phyloP scores from a whole-genome alignment of 2,329 filamentous ascomycete genomes.

The Diaporthe nobilis region DNA sequence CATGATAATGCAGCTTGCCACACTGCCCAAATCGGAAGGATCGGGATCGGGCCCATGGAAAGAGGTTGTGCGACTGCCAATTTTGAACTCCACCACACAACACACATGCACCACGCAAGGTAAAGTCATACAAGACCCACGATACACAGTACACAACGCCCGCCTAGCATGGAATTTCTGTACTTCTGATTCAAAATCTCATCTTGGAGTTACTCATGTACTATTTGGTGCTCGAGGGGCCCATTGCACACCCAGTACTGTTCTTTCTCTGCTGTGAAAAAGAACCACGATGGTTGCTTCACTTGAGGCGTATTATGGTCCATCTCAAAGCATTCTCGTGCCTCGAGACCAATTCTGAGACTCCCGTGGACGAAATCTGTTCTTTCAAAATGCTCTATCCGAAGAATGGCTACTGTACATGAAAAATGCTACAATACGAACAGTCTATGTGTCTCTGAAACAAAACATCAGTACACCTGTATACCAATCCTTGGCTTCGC shows the following conservation, averaged over 20 bases:
- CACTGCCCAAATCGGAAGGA: constrained; percentile 12
- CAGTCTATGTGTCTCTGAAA: neutral
- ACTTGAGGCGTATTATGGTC: too few species aligned
- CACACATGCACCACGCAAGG: neutral
- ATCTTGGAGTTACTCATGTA: neutral
- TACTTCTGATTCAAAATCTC: too few species aligned
- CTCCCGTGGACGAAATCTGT: neutral
- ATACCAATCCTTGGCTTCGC: neutral
- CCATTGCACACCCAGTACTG: too few species aligned
- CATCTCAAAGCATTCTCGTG: neutral
- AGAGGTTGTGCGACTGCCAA: constrained; percentile 27
- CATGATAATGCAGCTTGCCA: neutral
- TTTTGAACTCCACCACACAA: neutral
- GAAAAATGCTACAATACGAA: neutral
- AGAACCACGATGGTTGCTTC: neutral
- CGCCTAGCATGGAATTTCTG: neutral
- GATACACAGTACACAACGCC: neutral
- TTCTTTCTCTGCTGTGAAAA: too few species aligned
- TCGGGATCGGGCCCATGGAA: neutral
- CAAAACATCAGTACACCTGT: neutral
- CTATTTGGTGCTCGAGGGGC: neutral
- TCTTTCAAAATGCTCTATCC: neutral
- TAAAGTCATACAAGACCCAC: neutral
- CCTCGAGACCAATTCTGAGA: neutral
- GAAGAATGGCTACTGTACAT: neutral